Conservation (phyloP, 495 filamentous ascomycete species). For the Geopyxis carbonaria region DNA sequence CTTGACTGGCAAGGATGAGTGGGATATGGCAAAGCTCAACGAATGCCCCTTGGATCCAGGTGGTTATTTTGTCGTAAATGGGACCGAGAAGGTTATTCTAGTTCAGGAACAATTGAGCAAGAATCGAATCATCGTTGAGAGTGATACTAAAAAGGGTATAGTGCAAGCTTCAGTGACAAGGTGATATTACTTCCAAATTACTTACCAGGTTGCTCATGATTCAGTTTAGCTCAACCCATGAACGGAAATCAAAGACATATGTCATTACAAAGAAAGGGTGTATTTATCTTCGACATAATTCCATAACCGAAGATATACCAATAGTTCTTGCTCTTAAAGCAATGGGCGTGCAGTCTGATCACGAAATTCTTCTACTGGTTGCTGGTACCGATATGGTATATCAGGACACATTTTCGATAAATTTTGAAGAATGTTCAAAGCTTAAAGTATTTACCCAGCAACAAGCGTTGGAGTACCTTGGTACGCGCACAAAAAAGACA, state of each 20-base stretch:
- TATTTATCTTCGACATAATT: conserved; percentile 80
- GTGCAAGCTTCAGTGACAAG: conserved; percentile 92
- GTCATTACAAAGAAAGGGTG: conserved; percentile 82
- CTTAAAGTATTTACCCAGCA: conserved; percentile 75
- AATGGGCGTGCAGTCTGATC: conserved; percentile 81
- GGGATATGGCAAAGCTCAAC: conserved; percentile 68
- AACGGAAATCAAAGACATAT: conserved; percentile 93
- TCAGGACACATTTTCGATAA: conserved; percentile 83
- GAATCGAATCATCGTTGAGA: conserved; percentile 94
- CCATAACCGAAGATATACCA: conserved; percentile 77
- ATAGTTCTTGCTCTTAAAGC: conserved; percentile 85
- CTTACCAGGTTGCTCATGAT: not conserved
- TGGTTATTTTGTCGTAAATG: conserved; percentile 80
- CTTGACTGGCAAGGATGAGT: conserved; percentile 58
- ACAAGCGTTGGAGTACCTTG: conserved; percentile 84
- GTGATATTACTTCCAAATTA: conserved; percentile 21
- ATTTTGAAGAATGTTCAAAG: conserved; percentile 79
- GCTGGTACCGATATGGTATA: conserved; percentile 69
- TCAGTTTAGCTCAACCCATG: conserved; percentile 65
- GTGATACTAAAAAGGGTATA: conserved; percentile 70
- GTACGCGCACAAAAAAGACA: conserved; percentile 55
- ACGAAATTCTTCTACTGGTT: conserved; percentile 78
- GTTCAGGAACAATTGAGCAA: conserved; percentile 97
- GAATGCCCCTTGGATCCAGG: conserved; percentile 94
- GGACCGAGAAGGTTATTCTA: conserved; percentile 90